Evolutionary conservation across 2,329 filamentous ascomycete species (phyloP).

Genomic region (Aspergillus latus): DNA sequence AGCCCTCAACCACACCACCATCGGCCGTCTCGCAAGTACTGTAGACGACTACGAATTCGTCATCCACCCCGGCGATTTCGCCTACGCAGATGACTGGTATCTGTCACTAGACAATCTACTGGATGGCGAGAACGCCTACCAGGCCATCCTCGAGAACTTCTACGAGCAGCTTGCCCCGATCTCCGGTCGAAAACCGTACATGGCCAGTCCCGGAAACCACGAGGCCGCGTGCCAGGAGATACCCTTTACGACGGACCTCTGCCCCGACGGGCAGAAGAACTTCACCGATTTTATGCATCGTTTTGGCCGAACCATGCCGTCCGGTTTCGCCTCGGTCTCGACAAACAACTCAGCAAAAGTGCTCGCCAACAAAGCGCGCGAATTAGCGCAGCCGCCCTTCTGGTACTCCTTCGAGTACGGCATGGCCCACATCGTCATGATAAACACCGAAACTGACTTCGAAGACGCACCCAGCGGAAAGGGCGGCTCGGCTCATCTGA

Average conservation of each 20-base stretch:
- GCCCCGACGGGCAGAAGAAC: conserved; percentile 55
- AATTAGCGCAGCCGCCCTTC: conserved; percentile 54
- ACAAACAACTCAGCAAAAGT: conserved; percentile 42
- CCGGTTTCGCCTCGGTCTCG: conserved; percentile 52
- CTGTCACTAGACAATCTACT: conserved; percentile 48
- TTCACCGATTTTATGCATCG: conserved; percentile 61
- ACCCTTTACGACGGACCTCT: conserved; percentile 25
- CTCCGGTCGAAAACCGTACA: conserved; percentile 56
- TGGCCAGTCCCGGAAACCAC: conserved; percentile 60
- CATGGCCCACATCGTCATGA: conserved; percentile 56
- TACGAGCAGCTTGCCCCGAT: conserved; percentile 58
- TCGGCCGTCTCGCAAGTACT: conserved; percentile 53
- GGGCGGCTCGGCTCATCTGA: conserved; percentile 43
- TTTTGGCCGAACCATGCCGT: conserved; percentile 55
- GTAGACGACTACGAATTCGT: conserved; percentile 57
- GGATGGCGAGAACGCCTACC: conserved; percentile 53
- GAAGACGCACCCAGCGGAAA: conserved; percentile 48
- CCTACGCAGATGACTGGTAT: conserved; percentile 61
- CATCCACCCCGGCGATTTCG: conserved; percentile 49
- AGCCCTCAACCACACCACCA: conserved; percentile 60
- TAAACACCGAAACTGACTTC: conserved; percentile 61
- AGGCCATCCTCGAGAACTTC: conserved; percentile 58
- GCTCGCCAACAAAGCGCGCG: conserved; percentile 47
- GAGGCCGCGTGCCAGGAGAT: conserved; percentile 53
- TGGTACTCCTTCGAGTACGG: conserved; percentile 64